Conservation (phyloP, 139 green algal genomes). For the Chlorella sorokiniana region DNA sequence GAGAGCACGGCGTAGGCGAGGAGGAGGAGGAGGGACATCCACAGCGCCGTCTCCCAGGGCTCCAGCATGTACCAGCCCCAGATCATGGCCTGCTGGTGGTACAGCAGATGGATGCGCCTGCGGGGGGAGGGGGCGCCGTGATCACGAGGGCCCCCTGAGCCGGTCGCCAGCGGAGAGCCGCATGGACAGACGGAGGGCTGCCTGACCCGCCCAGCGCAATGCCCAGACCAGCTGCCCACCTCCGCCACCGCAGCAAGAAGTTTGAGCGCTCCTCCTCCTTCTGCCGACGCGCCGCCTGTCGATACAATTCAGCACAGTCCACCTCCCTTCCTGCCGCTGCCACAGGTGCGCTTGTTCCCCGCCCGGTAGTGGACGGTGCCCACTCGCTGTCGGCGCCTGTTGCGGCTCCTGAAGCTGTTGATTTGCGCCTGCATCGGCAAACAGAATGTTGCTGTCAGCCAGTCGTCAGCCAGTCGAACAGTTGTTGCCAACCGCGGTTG, state of each 20-base stretch:
- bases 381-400: background rate
- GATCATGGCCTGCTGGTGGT: slow-evolving; percentile 32
- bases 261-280: slow-evolving; percentile 27
- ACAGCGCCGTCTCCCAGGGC: slow-evolving; percentile 36
- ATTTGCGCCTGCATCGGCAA: slow-evolving; percentile 22
- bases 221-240: background rate
- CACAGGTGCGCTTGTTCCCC: no score
- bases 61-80: slow-evolving; percentile 43
- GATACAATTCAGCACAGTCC: slow-evolving; percentile 19
- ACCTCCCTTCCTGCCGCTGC: background rate
- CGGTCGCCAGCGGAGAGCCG: no score
- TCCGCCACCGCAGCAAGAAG: slow-evolving; percentile 5
- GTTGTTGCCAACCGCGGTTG: background rate
- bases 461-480: no score
- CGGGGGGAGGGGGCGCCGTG: background rate
- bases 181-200: no score
- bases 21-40: slow-evolving; percentile 11
- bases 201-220: no score
- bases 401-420: background rate
- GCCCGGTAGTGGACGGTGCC: slow-evolving; percentile 5
- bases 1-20: slow-evolving; percentile 7
- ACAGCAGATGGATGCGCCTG: slow-evolving; percentile 21
- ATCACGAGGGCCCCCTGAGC: no score
- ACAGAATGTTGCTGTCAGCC: no score
- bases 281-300: background rate